These are phyloP conservation scores for Boletales sp. DNA, from an alignment of 768 basidiomycete genomes.

Conservation along the genomic window DNA sequence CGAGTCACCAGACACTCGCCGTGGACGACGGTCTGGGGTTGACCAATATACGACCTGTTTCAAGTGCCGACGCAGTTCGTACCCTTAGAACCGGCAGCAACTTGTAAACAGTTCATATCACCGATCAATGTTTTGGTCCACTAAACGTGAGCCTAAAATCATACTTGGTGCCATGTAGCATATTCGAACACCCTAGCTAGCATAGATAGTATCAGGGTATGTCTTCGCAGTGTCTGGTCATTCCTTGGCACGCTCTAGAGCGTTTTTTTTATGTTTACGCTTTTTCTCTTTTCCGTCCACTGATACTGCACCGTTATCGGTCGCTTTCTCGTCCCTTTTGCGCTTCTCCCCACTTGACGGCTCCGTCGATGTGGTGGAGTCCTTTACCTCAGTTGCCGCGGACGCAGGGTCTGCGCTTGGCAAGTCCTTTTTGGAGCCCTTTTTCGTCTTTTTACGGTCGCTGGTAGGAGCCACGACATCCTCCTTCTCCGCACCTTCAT, in stretches of 20 bases:
- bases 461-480: conserved; percentile 5
- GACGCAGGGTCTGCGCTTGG: conserved; percentile 1
- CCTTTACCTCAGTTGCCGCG: conserved; percentile 13
- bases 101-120: too few species aligned
- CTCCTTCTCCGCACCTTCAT: conserved; percentile 5
- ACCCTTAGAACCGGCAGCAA: too few species aligned
- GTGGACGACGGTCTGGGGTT: too few species aligned
- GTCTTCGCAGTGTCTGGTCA: too few species aligned
- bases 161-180: too few species aligned
- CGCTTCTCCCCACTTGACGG: conserved; percentile 25
- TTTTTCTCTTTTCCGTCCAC: conserved; percentile 30
- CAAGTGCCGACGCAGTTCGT: too few species aligned
- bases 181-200: too few species aligned
- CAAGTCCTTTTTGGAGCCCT: conserved; percentile 13
- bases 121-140: too few species aligned
- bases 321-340: conserved; percentile 16
- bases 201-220: too few species aligned
- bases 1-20: too few species aligned
- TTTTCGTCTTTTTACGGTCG: conserved; percentile 27
- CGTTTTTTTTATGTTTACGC: conserved; percentile 19
- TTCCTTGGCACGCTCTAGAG: not conserved
- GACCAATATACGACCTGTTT: too few species aligned
- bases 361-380: conserved; percentile 1
- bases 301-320: conserved; percentile 9
- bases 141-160: too few species aligned